Percentiles rank a stretch among this genome's conserved stretches.
phyloP scores from a whole-genome alignment of 495 filamentous ascomycete species.

The Xylaria venustula region DNA sequence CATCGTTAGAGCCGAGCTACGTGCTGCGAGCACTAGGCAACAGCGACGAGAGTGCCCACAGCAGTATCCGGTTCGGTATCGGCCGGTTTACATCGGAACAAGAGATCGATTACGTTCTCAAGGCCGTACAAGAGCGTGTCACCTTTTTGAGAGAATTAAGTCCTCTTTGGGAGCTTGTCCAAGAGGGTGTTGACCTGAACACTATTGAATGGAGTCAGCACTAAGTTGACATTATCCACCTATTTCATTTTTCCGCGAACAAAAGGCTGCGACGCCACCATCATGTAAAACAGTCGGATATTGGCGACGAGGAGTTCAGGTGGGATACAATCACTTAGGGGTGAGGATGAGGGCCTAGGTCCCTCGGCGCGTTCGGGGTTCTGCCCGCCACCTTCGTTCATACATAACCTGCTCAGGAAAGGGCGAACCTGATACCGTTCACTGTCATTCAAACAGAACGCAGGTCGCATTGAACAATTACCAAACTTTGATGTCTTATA shows the following conservation, averaged over 20 bases:
- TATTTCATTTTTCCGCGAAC: background rate
- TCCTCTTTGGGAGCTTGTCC: constrained; percentile 96
- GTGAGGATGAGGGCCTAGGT: background rate
- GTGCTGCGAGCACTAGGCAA: constrained; percentile 90
- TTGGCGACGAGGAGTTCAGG: constrained; percentile 9
- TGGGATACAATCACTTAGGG: background rate
- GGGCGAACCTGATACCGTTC: background rate
- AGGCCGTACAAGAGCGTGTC: constrained; percentile 87
- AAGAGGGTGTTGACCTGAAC: constrained; percentile 92
- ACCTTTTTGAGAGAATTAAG: constrained; percentile 92
- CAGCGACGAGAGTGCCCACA: constrained; percentile 96
- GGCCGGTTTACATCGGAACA: constrained; percentile 92
- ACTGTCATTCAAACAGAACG: background rate
- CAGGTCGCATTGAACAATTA: background rate
- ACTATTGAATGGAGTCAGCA: constrained; percentile 99
- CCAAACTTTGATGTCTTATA: constrained; percentile 1
- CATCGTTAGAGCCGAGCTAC: constrained; percentile 93
- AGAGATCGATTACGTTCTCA: constrained; percentile 97
- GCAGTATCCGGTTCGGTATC: constrained; percentile 96
- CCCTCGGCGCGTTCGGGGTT: background rate
- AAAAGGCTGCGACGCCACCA: background rate
- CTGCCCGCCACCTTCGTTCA: background rate
- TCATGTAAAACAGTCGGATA: constrained; percentile 3
- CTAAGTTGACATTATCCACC: constrained; percentile 35
- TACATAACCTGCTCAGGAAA: background rate